Base-by-base conservation (phyloP, 2,329 filamentous ascomycete genomes). In the Decorospora gaudefroyi region DNA sequence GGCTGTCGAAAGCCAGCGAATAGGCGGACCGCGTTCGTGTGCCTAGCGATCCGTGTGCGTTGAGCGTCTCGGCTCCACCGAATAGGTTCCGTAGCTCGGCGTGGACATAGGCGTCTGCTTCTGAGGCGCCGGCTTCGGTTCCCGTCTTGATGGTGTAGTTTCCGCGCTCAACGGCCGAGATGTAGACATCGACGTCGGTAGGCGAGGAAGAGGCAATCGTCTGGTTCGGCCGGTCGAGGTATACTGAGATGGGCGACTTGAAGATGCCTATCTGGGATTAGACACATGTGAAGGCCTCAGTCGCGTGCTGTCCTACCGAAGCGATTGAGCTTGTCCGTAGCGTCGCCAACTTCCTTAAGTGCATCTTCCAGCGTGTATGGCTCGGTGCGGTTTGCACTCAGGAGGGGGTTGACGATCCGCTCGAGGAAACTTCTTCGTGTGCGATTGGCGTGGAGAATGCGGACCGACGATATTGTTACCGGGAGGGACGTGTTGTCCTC, bases 1-100 rank as follows among this genome's bases (percentile, higher is more conserved):
- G 93, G 0, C 88, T 85, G 49, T 90, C 86, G 50, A 97, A 86
- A 44, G 84, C 85, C 41, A 89, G 89, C 53, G 89, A 91, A 73
- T 97, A 97, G 17, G 92, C 88, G 2, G 90, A 96, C 33, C 90
- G 81, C 18, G 93, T 97, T 30, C 93, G 82, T 5, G 92, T 97
- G 44, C 93, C 93, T 16, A 91, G 76, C 21, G 90, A 91, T 34
- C 89, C 91, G 62, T 96, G 92, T 47, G 95, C 76, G 38, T 88
- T 89, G 51, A 99, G 74, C 43, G 87, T 87, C 75, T 99, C 93
- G 16, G 91, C 93, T 26, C 93, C 93, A 37, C 93, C 93, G 67
- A 99, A 89, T 47, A 99, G 80, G 72, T 99, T 99, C 57, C 93
- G 85, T 77, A 90, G 85, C 37, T 92, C 79, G 30, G 90, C 79